These are phyloP conservation scores for Vigna unguiculata DNA, from an alignment of 306 rosid genomes.

Conservation along the genomic window DNA sequence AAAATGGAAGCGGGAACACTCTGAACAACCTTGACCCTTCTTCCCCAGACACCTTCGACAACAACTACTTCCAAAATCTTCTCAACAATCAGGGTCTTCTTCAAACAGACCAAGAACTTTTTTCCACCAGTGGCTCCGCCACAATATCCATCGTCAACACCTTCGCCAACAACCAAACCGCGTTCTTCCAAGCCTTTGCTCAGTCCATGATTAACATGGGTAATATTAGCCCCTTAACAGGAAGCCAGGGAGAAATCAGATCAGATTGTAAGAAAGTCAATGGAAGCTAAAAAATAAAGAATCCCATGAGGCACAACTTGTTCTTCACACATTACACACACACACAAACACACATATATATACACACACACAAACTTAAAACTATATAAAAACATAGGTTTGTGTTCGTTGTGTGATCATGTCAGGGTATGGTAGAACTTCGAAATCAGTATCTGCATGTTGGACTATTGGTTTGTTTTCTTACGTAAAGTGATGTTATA, in stretches of 20 bases:
- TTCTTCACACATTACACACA: background rate
- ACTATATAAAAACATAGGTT: background rate
- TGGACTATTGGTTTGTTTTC: slow-evolving; percentile 6
- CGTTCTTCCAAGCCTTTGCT: slow-evolving; percentile 72
- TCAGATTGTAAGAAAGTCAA: slow-evolving; percentile 65
- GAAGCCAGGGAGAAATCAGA: slow-evolving; percentile 73
- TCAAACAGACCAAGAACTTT: slow-evolving; percentile 67
- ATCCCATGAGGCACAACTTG: background rate
- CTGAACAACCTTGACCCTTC: slow-evolving; percentile 63
- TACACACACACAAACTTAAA: background rate
- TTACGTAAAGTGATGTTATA: background rate
- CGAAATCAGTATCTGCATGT: background rate
- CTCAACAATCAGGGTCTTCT: slow-evolving; percentile 62
- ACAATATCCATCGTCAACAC: slow-evolving; percentile 58
- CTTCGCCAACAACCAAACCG: slow-evolving; percentile 59
- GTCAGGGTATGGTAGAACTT: background rate
- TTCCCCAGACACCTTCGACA: slow-evolving; percentile 63
- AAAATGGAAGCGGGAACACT: slow-evolving; percentile 53
- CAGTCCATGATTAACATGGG: slow-evolving; percentile 85
- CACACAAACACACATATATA: background rate
- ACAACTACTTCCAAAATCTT: slow-evolving; percentile 63
- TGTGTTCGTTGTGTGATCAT: slow-evolving; percentile 23
- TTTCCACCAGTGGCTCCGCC: slow-evolving; percentile 54
- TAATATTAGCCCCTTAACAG: slow-evolving; percentile 61
- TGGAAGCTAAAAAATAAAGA: slow-evolving; percentile 49